A percentile compares a stretch with the other conserved stretches of the same genome.
Evolutionary conservation across 2,329 filamentous ascomycete species (phyloP).

Genomic region (Cordyceps militaris): DNA sequence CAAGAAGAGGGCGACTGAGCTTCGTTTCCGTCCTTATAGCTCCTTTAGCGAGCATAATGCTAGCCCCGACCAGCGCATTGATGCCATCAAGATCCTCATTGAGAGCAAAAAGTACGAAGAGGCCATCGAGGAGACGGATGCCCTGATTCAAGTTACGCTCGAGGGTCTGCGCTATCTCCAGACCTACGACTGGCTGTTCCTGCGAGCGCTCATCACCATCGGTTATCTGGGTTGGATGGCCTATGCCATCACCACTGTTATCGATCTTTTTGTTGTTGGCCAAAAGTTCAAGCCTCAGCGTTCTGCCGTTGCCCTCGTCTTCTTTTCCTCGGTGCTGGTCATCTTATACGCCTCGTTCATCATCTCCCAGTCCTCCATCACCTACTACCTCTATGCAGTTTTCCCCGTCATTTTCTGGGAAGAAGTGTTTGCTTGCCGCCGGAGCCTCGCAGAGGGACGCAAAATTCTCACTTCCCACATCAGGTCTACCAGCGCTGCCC

Average conservation of each 20-base stretch:
- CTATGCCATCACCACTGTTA: conserved; percentile 80
- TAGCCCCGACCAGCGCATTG: conserved; percentile 59
- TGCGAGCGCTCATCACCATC: conserved; percentile 77
- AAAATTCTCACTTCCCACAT: conserved; percentile 64
- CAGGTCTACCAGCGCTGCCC: conserved; percentile 48
- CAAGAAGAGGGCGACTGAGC: conserved; percentile 65
- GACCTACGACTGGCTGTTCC: conserved; percentile 97
- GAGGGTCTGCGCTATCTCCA: conserved; percentile 88
- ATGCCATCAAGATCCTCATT: conserved; percentile 62
- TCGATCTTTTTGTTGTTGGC: conserved; percentile 81
- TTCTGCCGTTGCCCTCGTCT: conserved; percentile 48
- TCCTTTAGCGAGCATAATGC: conserved; percentile 58
- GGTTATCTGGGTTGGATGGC: conserved; percentile 96
- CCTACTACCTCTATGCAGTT: conserved; percentile 86
- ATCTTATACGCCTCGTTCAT: conserved; percentile 72
- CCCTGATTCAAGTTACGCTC: conserved; percentile 68
- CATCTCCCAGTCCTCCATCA: conserved; percentile 68
- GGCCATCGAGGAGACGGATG: conserved; percentile 71
- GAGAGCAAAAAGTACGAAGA: conserved; percentile 58
- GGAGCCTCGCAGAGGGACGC: conserved; percentile 60
- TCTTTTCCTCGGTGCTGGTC: conserved; percentile 72
- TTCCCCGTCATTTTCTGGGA: conserved; percentile 97
- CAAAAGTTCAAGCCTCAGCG: conserved; percentile 58
- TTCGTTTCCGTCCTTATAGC: conserved; percentile 71
- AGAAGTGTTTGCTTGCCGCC: conserved; percentile 75